These are phyloP conservation scores for Circinella minor DNA, from an alignment of 371 early-diverging fungal species.

Conservation along the genomic window DNA sequence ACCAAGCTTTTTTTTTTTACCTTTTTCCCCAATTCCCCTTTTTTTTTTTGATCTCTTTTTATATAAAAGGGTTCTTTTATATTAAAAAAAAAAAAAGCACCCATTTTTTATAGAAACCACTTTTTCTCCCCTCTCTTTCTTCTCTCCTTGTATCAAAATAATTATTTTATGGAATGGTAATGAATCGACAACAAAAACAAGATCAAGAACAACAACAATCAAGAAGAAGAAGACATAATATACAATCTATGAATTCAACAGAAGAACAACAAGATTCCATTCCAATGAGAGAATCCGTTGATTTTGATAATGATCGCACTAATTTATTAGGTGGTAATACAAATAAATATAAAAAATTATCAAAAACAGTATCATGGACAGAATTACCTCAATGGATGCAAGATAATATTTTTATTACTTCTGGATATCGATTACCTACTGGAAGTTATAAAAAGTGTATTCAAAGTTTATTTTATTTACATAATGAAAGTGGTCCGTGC, in stretches of 20 bases:
- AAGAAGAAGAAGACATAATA: not conserved
- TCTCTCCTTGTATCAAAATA: no score
- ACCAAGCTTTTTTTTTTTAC: no score
- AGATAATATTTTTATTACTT: conserved; percentile 70
- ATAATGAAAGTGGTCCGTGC: conserved; percentile 72
- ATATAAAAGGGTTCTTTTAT: no score
- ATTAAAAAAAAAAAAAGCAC: no score
- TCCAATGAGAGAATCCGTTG: not conserved
- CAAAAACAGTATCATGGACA: conserved; percentile 11
- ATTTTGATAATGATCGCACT: not conserved
- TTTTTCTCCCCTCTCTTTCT: no score
- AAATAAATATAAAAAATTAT: not conserved
- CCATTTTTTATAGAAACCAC: no score
- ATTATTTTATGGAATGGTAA: no score
- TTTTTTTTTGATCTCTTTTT: no score
- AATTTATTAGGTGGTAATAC: not conserved
- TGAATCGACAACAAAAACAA: not conserved
- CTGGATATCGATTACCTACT: conserved; percentile 82
- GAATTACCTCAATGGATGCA: conserved; percentile 72
- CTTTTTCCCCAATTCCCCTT: no score
- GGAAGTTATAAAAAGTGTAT: conserved; percentile 76
- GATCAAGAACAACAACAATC: not conserved
- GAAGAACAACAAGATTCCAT: not conserved
- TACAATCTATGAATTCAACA: not conserved
- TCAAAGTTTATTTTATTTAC: conserved; percentile 78